Percentiles rank a stretch among this genome's conserved stretches.
These are phyloP conservation scores for Colletotrichum plurivorum DNA, from an alignment of 2,329 filamentous ascomycete genomes.

Conservation along the genomic window DNA sequence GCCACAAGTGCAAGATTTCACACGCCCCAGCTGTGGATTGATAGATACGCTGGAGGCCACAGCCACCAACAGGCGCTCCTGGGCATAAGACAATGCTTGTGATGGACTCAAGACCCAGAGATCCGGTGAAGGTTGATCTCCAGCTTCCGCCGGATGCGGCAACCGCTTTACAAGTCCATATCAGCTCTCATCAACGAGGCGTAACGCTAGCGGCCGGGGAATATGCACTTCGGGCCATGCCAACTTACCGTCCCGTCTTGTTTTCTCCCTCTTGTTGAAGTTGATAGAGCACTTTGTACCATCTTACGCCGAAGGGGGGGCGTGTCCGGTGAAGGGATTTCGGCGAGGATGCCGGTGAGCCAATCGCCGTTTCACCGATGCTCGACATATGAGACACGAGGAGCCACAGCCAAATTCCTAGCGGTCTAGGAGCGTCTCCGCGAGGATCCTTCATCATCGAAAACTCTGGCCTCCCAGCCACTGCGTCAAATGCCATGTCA, in stretches of 20 bases:
- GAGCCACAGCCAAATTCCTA: not conserved
- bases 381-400: not conserved
- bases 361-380: not conserved
- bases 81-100: not conserved
- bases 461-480: not conserved
- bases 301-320: not conserved
- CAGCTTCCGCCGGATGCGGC: conserved; percentile 18
- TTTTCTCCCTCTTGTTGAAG: not conserved
- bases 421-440: not conserved
- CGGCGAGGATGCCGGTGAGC: not conserved
- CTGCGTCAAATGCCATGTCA: not conserved
- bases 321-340: not conserved
- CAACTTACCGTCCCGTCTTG: not conserved
- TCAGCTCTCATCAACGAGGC: conserved; percentile 3
- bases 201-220: not conserved
- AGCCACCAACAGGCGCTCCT: not conserved
- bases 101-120: not conserved
- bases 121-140: conserved; percentile 8
- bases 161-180: not conserved
- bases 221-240: not conserved
- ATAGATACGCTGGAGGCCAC: not conserved
- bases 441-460: not conserved
- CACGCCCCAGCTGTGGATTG: not conserved
- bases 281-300: not conserved
- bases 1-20: conserved; percentile 15